Conservation (phyloP, 306 rosid species). For the Prunus campanulata region DNA sequence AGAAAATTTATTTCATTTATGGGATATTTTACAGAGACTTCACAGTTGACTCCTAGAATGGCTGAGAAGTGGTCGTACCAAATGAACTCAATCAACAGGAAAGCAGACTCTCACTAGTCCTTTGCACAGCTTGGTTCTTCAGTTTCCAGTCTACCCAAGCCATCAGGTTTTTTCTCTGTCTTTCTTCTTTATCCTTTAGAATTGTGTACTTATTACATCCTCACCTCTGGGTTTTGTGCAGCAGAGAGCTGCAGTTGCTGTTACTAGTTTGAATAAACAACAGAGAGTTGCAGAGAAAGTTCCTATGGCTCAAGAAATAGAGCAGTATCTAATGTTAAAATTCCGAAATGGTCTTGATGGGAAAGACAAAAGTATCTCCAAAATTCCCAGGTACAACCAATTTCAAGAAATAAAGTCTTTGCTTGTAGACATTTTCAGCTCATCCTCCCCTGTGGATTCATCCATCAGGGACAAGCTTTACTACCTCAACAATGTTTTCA, state of each 20-base stretch:
- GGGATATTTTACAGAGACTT: too few relatives aligned
- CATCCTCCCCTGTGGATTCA: neutral
- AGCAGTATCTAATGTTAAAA: neutral
- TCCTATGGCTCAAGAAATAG: slow-evolving; percentile 20
- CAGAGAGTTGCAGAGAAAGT: neutral
- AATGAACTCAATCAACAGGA: neutral
- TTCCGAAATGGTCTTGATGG: neutral
- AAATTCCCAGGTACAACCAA: neutral
- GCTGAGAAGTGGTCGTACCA: neutral
- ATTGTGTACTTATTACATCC: neutral
- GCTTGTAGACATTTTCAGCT: neutral
- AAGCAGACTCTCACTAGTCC: neutral
- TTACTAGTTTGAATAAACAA: neutral
- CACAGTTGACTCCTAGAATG: neutral
- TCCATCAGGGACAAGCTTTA: slow-evolving; percentile 12
- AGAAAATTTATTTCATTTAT: too few relatives aligned
- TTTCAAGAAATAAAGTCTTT: neutral
- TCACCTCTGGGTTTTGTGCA: neutral
- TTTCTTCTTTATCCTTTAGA: neutral
- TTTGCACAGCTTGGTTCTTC: neutral
- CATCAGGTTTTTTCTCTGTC: neutral
- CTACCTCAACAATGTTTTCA: slow-evolving; percentile 3
- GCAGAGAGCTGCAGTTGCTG: neutral
- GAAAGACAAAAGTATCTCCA: slow-evolving; percentile 2
- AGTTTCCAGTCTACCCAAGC: neutral